phyloP scores from a whole-genome alignment of 2,329 filamentous ascomycete species.

The Aspergillaceae sp. region DNA sequence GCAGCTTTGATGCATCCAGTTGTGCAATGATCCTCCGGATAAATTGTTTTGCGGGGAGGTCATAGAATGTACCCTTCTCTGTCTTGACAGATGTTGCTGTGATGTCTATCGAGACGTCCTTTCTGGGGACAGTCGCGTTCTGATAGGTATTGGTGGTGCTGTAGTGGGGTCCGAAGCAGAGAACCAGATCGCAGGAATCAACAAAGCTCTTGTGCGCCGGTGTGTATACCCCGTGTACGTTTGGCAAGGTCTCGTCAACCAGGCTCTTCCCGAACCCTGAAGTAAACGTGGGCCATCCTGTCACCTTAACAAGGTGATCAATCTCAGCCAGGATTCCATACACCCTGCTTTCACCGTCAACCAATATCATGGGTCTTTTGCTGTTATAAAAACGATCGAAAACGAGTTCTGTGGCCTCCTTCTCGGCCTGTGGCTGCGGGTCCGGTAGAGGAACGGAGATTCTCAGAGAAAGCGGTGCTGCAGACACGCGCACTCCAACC shows the following conservation, averaged over 20 bases:
- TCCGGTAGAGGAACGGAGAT: constrained; percentile 5
- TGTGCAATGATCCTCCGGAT: constrained; percentile 60
- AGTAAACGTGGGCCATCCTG: constrained; percentile 39
- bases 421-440: constrained; percentile 3
- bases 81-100: constrained; percentile 66
- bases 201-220: constrained; percentile 19
- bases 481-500: constrained; percentile 26
- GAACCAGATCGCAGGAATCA: constrained; percentile 30
- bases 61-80: constrained; percentile 69
- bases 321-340: constrained; percentile 33
- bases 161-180: constrained; percentile 35
- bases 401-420: constrained; percentile 22
- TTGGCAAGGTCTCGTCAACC: constrained; percentile 39
- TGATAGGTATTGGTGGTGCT: constrained; percentile 51
- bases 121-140: constrained; percentile 69
- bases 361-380: constrained; percentile 42
- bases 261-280: constrained; percentile 43
- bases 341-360: constrained; percentile 41
- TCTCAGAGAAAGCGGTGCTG: constrained; percentile 4
- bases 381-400: constrained; percentile 35
- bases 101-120: constrained; percentile 72
- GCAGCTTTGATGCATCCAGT: constrained; percentile 49
- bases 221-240: constrained; percentile 43
- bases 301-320: constrained; percentile 35
- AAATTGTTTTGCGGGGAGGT: constrained; percentile 68